Base-by-base conservation (phyloP, 2,329 filamentous ascomycete genomes). In the Venturia pyrina region DNA sequence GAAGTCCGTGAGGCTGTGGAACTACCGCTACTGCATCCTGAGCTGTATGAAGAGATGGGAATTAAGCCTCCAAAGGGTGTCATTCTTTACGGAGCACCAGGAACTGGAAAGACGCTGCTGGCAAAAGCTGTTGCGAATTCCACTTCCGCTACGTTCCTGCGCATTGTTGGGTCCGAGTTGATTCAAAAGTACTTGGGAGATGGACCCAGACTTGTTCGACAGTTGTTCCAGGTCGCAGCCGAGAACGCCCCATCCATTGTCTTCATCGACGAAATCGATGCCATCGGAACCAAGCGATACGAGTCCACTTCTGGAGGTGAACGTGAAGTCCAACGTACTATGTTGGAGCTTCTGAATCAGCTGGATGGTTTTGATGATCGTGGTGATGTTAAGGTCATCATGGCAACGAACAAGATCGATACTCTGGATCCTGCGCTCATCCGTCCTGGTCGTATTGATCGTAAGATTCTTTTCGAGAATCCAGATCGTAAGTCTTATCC, bases 351-450 rank as follows among this genome's bases (percentile, higher is more conserved):
- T 65, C 87, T 99, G 53, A 99, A 99, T 79, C 95, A 99, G 81
- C 87, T 99, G 10, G 95, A 99, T 76, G 95, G 95, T 73, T 99
- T 99, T 79, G 95, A 99, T 75, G 96, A 99, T 78, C 90, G 95
- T 68, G 96, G 95, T 71, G 95, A 99, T 75, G 93, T 99, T 78
- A 99, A 99, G 83, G 95, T 99, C 68, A 93, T 99, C 77, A 98
- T 99, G 93, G 96, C 95, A 15, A 99, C 95, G 70, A 99, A 99
- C 87, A 99, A 99, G 86, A 99, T 99, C 71, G 96, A 99, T 71
- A 96, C 91, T 4, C 84, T 99, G 37, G 96, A 99, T 74, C 95
- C 95, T 65, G 95, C 95, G 21, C 83, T 99, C 71, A 99, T 99
- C 75, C 89, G 95, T 70, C 95, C 95, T 57, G 95, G 95, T 69